These are phyloP conservation scores for Calycina marina DNA, from an alignment of 2,329 filamentous ascomycete species.

Conservation along the genomic window DNA sequence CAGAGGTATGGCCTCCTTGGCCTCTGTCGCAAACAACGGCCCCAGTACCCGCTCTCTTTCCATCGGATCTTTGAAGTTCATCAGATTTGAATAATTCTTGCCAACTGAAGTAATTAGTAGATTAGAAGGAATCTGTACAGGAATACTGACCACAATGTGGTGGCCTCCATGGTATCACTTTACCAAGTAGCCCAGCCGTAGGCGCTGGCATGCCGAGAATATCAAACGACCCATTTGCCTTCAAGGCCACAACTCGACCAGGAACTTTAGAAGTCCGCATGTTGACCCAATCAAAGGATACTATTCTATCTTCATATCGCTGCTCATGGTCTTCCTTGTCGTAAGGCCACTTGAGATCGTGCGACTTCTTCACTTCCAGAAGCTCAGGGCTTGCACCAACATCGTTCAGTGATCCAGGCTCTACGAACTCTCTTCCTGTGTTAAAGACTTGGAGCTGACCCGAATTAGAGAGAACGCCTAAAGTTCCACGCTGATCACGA, in stretches of 20 bases:
- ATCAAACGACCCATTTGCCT: conserved; percentile 45
- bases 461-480: conserved; percentile 46
- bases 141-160: conserved; percentile 31
- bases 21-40: conserved; percentile 37
- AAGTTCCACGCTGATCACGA: conserved; percentile 43
- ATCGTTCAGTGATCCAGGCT: conserved; percentile 27
- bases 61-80: conserved; percentile 39
- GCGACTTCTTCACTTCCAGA: conserved; percentile 42
- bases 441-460: conserved; percentile 49
- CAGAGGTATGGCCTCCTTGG: conserved; percentile 37
- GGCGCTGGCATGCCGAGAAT: conserved; percentile 46
- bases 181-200: conserved; percentile 42
- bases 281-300: conserved; percentile 55
- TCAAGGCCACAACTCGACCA: conserved; percentile 43
- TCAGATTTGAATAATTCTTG: conserved; percentile 36
- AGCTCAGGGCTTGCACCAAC: conserved; percentile 41
- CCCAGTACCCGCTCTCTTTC: conserved; percentile 39
- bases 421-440: conserved; percentile 37
- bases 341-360: conserved; percentile 47
- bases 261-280: conserved; percentile 38
- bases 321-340: conserved; percentile 31
- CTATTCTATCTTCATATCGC: conserved; percentile 38
- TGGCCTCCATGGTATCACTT: conserved; percentile 44
- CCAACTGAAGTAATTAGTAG: conserved; percentile 28
- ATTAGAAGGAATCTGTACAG: background rate